Percentiles rank a stretch among this genome's conserved stretches.
Conservation (phyloP, 441 rosid species). For the Croton setiger region DNA sequence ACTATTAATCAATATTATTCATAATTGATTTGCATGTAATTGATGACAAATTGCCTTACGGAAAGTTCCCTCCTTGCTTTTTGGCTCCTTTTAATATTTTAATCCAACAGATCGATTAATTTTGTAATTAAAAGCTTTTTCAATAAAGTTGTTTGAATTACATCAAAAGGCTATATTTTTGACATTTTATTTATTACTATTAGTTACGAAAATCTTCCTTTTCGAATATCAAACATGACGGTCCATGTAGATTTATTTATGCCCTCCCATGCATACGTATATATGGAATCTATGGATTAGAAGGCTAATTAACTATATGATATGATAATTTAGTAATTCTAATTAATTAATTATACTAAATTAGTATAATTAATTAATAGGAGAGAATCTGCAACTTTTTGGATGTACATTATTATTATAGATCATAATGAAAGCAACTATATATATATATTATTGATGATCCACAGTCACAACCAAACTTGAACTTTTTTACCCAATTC, state of each 20-base stretch:
- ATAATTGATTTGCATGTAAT: constrained; percentile 21
- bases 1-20: background rate
- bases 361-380: background rate
- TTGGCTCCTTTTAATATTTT: constrained; percentile 11
- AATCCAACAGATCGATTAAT: background rate
- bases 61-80: constrained; percentile 2
- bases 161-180: background rate
- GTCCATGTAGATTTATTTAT: background rate
- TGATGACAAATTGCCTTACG: background rate
- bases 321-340: no score
- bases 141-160: background rate
- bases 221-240: constrained; percentile 1
- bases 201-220: constrained; percentile 6
- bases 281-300: background rate
- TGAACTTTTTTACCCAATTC: constrained; percentile 6
- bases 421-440: constrained; percentile 5
- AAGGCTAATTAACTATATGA: constrained; percentile 4
- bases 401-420: background rate
- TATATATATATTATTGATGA: background rate
- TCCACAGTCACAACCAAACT: constrained; percentile 15
- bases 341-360: background rate
- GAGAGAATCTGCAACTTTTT: constrained; percentile 15
- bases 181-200: background rate
- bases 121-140: constrained; percentile 1
- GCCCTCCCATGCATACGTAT: constrained; percentile 18